Evolutionary conservation across 164 flowering plant species (phyloP).

Genomic region (Nymphaea thermarum): DNA sequence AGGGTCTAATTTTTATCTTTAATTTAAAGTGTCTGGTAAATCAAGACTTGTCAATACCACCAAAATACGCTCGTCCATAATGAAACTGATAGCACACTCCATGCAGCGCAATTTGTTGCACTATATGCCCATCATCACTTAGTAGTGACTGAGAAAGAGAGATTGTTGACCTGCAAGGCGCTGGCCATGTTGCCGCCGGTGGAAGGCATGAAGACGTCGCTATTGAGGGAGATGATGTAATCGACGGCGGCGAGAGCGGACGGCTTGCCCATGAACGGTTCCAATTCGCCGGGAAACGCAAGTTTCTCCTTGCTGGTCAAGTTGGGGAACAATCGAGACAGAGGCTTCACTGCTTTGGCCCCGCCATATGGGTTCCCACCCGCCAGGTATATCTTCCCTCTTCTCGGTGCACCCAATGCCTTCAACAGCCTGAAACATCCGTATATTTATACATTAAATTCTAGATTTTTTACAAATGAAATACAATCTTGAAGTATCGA

Average conservation of each 20-base stretch:
- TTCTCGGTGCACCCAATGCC: constrained; percentile 83
- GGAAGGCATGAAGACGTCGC: constrained; percentile 93
- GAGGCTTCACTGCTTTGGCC: constrained; percentile 57
- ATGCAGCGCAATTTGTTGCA: too few species aligned
- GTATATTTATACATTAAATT: too few species aligned
- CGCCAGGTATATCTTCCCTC: constrained; percentile 80
- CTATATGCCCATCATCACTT: too few species aligned
- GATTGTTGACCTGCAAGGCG: constrained; percentile 66
- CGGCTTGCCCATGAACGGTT: constrained; percentile 58
- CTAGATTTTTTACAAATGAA: too few species aligned
- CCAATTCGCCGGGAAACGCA: constrained; percentile 73
- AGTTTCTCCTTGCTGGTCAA: constrained; percentile 83
- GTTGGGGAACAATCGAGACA: constrained; percentile 56
- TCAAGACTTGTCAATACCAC: too few species aligned
- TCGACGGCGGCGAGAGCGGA: constrained; percentile 88
- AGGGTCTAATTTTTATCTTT: too few species aligned
- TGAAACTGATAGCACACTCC: too few species aligned
- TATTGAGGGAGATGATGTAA: constrained; percentile 63
- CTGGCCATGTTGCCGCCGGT: constrained; percentile 99
- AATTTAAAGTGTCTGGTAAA: not conserved
- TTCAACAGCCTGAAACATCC: constrained; percentile 53
- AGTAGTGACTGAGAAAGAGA: too few species aligned
- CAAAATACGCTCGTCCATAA: too few species aligned
- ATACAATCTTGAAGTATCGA: too few species aligned
- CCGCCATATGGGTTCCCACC: constrained; percentile 93